Conservation (phyloP, 495 filamentous ascomycete genomes). For the Trichoderma asperelloides region DNA sequence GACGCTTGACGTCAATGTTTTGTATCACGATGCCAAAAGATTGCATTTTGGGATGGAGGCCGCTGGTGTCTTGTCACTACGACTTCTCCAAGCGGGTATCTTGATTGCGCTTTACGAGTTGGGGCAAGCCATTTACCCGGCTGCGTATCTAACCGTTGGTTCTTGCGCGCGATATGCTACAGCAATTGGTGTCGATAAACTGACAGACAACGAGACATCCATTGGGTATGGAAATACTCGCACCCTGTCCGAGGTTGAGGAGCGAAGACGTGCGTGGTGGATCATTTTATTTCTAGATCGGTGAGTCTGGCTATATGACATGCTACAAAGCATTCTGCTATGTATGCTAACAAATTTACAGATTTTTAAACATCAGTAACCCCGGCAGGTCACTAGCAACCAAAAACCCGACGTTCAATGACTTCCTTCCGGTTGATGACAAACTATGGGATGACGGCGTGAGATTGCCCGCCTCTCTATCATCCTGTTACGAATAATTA, state of each 20-base stretch:
- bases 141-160: conserved; percentile 27
- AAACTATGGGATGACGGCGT: conserved; percentile 20
- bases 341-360: neutral
- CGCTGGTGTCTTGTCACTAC: conserved; percentile 20
- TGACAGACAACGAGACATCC: conserved; percentile 4
- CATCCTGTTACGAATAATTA: neutral
- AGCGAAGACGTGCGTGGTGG: conserved; percentile 27
- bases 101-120: conserved; percentile 29
- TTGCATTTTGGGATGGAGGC: conserved; percentile 23
- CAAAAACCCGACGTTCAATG: conserved; percentile 23
- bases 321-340: neutral
- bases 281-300: conserved; percentile 22
- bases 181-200: conserved; percentile 25
- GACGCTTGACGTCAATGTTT: conserved; percentile 11
- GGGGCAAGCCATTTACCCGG: conserved; percentile 29
- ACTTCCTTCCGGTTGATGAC: conserved; percentile 26
- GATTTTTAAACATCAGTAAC: neutral
- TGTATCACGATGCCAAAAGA: conserved; percentile 25
- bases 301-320: conserved; percentile 18
- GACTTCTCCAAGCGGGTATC: conserved; percentile 24
- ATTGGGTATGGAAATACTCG: conserved; percentile 11
- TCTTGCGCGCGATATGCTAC: conserved; percentile 29
- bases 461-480: conserved; percentile 8
- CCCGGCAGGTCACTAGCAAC: neutral
- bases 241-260: conserved; percentile 24